Percentiles rank a stretch among this genome's conserved stretches.
Evolutionary conservation across 768 basidiomycete species (phyloP).

Genomic region (Floccularia luteovirens): DNA sequence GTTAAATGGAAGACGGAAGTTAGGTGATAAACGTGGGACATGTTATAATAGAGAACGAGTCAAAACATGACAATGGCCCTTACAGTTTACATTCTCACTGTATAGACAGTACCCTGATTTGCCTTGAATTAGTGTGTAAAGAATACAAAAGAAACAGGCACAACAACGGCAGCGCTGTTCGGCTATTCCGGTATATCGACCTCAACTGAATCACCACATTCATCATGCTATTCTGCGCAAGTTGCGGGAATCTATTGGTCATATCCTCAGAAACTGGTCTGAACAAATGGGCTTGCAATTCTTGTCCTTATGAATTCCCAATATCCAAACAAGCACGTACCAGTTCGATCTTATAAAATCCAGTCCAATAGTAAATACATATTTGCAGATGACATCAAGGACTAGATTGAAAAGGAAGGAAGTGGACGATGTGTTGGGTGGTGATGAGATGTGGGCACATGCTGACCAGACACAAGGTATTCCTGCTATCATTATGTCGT

Average conservation of each 20-base stretch:
- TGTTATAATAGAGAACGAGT: no score
- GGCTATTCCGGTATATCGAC: no score
- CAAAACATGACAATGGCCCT: no score
- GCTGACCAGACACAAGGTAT: slow-evolving; percentile 82
- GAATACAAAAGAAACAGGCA: no score
- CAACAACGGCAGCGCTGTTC: no score
- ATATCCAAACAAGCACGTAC: slow-evolving; percentile 69
- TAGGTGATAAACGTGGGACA: no score
- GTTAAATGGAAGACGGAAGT: no score
- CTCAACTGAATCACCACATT: no score
- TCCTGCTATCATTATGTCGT: slow-evolving; percentile 22
- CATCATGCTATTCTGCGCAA: slow-evolving; percentile 83
- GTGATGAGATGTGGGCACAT: slow-evolving; percentile 90
- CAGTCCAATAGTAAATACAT: no score
- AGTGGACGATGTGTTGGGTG: slow-evolving; percentile 94
- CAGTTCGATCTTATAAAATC: neutral
- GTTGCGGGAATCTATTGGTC: slow-evolving; percentile 80
- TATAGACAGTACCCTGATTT: no score
- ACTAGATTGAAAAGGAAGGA: slow-evolving; percentile 82
- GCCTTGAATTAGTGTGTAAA: no score
- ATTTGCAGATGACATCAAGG: slow-evolving; percentile 92
- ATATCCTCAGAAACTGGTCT: slow-evolving; percentile 74
- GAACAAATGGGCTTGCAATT: slow-evolving; percentile 93
- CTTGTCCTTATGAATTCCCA: slow-evolving; percentile 93
- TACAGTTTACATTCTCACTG: no score